Evolutionary conservation across 1,284 basidiomycete genomes (phyloP), one percentile per base, ranked within the genome.

Genomic region (Entoloma clypeatum): DNA sequence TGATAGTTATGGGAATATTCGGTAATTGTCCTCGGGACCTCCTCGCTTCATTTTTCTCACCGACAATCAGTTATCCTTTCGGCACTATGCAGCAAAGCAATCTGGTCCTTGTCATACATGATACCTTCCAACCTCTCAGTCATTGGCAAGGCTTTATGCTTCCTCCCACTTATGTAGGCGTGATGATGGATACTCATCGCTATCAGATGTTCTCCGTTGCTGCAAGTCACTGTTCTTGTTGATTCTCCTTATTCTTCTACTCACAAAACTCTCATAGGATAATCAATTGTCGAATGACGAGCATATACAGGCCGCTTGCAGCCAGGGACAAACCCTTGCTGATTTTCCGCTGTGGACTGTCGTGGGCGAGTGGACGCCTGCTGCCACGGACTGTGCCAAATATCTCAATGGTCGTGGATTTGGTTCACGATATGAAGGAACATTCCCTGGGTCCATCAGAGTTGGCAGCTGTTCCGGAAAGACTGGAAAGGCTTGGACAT

Each of bases 341-440:
- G 55, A 56, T 5, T 83, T 80, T 51, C 71, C 81, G 27, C 71
- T 90, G 9, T 88, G 84, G 85, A 64, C 77, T 25, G 67, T 92
- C 37, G 85, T 91, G 26, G 90, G 90, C 41, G 90, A 93, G 66
- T 93, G 88, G 87, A 78, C 86, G 0, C 75, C 86, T 23, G 89
- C 89, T 0, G 66, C 77, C 40, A 93, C 81, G 7, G 93, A 96
- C 60, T 96, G 92, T 55, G 90, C 92, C 10, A 79, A 68, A 52
- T 91, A 81, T 48, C 66, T 90, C 43, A 88, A 89, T 52, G 82
- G 82, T 13, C 74, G 80, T 24, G 71, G 80, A 14, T 47, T 70
- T 14, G 85, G 88, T n/a, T 70, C 86, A 7, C 76, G 91, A 36
- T 95, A 87, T 59, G 92, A 90, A 53, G 92, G 90, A 16, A 65